Evolutionary conservation across 148 eudicot species (phyloP).

Genomic region (Camellia granthamiana): DNA sequence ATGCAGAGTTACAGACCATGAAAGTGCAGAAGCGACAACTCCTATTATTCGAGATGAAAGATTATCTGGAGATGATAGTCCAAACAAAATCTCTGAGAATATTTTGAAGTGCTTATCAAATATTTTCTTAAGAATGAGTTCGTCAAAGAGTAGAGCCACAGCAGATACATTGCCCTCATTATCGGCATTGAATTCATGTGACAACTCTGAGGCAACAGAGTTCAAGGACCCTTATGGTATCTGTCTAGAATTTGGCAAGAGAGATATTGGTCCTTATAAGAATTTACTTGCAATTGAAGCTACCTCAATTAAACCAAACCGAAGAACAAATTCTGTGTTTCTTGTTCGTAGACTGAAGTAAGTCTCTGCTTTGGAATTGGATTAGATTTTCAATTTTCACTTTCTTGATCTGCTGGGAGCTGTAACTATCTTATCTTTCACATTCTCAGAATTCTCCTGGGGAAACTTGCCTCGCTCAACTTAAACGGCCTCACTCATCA

Average conservation of each 20-base stretch:
- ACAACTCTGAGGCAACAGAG: conserved; percentile 25
- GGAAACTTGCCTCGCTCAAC: conserved; percentile 50
- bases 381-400: neutral
- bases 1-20: conserved; percentile 28
- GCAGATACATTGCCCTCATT: conserved; percentile 34
- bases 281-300: conserved; percentile 48
- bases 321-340: conserved; percentile 39
- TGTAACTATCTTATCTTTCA: neutral
- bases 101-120: conserved; percentile 54
- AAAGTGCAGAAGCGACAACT: conserved; percentile 24
- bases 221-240: conserved; percentile 62
- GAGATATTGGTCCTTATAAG: conserved; percentile 66
- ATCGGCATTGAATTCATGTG: conserved; percentile 27
- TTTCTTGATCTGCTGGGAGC: neutral
- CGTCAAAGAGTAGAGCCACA: conserved; percentile 25
- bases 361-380: conserved; percentile 11
- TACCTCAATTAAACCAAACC: conserved; percentile 41
- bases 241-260: conserved; percentile 37
- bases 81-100: conserved; percentile 59
- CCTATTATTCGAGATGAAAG: conserved; percentile 28
- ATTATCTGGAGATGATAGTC: conserved; percentile 35
- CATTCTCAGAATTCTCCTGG: conserved; percentile 49
- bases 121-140: conserved; percentile 59
- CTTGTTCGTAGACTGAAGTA: conserved; percentile 53
- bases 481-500: conserved; percentile 62